phyloP scores from a whole-genome alignment of 2,329 filamentous ascomycete species.

The Cladophialophora psammophila region DNA sequence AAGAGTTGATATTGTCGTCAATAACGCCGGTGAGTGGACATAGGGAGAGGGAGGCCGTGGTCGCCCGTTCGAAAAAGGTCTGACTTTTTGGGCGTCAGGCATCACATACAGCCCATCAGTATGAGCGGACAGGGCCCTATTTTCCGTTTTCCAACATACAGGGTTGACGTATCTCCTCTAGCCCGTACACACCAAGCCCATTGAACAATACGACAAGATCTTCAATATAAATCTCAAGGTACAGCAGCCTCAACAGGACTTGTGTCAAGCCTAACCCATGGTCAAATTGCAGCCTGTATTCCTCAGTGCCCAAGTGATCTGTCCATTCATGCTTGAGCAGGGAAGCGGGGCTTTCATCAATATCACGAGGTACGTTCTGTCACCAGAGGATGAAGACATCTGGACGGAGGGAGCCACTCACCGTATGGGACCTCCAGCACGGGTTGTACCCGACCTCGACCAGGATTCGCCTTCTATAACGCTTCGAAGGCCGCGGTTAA shows the following conservation, averaged over 20 bases:
- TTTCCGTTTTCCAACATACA: background rate
- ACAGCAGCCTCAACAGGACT: background rate
- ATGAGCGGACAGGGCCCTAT: background rate
- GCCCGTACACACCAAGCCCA: conserved; percentile 14
- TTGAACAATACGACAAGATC: conserved; percentile 50
- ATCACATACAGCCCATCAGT: conserved; percentile 16
- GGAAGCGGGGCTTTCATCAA: conserved; percentile 52
- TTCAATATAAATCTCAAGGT: conserved; percentile 51
- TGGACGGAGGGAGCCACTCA: too few species aligned
- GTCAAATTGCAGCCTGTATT: conserved; percentile 45
- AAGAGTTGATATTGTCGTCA: conserved; percentile 36
- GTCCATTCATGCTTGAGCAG: conserved; percentile 48
- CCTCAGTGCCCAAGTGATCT: conserved; percentile 44
- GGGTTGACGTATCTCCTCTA: background rate
- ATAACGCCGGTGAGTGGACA: conserved; percentile 30
- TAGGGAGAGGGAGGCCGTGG: too few species aligned
- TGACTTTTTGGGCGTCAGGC: background rate
- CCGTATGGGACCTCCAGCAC: conserved; percentile 37
- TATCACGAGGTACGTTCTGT: conserved; percentile 40
- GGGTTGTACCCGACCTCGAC: conserved; percentile 27
- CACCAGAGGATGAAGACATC: too few species aligned
- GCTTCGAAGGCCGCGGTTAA: conserved; percentile 69
- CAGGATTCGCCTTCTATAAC: conserved; percentile 50
- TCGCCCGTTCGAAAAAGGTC: background rate
- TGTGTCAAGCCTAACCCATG: too few species aligned